Evolutionary conservation across 2,329 filamentous ascomycete species (phyloP).

Genomic region (Colletotrichum sojae): DNA sequence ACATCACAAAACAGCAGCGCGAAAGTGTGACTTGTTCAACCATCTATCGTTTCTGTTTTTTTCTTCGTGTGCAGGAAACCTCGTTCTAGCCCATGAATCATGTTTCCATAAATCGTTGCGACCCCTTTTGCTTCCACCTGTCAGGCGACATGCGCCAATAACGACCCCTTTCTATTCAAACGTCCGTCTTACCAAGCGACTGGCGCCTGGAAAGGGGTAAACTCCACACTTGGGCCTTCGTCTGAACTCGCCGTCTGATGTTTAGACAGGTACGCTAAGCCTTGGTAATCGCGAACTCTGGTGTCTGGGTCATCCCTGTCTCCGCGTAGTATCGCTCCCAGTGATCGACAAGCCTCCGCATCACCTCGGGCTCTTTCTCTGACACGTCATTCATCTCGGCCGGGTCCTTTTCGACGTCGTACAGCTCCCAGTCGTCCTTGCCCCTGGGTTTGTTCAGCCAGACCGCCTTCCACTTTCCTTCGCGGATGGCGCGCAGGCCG

Average conservation of each 20-base stretch:
- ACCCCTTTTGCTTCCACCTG: too few species aligned
- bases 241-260: constrained; percentile 13
- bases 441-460: constrained; percentile 66
- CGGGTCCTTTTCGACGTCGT: constrained; percentile 65
- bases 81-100: too few species aligned
- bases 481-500: constrained; percentile 65
- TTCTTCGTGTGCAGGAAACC: too few species aligned
- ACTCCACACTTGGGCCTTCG: neutral
- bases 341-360: constrained; percentile 19
- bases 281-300: constrained; percentile 25
- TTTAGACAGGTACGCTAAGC: constrained; percentile 6
- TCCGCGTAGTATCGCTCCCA: constrained; percentile 9
- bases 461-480: constrained; percentile 70
- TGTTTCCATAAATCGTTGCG: too few species aligned
- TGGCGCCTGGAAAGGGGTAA: neutral
- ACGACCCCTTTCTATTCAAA: neutral
- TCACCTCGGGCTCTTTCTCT: constrained; percentile 10
- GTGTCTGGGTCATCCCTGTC: constrained; percentile 24
- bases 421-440: constrained; percentile 70
- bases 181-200: neutral
- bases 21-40: too few species aligned
- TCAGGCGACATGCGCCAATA: too few species aligned
- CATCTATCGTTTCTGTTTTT: too few species aligned
- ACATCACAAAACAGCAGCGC: too few species aligned
- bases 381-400: constrained; percentile 18